phyloP scores from a whole-genome alignment of 2,329 filamentous ascomycete genomes.

The Verticillium longisporum region DNA sequence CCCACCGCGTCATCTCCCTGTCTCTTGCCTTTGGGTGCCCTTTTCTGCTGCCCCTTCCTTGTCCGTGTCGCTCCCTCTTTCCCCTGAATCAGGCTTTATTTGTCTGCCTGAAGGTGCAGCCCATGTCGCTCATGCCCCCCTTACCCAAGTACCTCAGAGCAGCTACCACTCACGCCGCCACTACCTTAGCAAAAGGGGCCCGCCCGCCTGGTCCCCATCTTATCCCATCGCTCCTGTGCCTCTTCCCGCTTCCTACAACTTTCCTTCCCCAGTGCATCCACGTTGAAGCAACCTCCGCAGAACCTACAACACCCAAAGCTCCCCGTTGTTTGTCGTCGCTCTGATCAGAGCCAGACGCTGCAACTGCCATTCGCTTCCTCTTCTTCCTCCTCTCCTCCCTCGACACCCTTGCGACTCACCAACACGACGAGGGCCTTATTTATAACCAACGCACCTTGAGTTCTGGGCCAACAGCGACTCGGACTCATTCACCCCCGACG shows the following conservation, averaged over 20 bases:
- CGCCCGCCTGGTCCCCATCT: too few relatives aligned
- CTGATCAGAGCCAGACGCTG: background rate
- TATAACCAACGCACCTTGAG: background rate
- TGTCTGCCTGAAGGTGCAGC: background rate
- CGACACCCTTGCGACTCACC: background rate
- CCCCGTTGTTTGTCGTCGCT: background rate
- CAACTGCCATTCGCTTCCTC: background rate
- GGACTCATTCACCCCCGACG: background rate
- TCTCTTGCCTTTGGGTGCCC: background rate
- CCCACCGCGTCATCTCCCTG: constrained; percentile 10
- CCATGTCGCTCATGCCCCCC: too few relatives aligned
- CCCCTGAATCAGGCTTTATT: background rate
- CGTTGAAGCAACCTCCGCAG: background rate
- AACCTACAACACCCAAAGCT: background rate
- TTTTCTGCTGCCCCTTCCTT: background rate
- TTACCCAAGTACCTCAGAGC: too few relatives aligned
- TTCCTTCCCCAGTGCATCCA: background rate
- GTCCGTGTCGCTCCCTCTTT: background rate
- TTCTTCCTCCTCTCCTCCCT: background rate
- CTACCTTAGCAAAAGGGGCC: background rate
- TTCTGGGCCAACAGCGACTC: background rate
- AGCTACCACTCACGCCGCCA: too few relatives aligned
- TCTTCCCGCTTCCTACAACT: background rate
- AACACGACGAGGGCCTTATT: background rate
- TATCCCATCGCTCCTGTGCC: background rate